phyloP scores from a whole-genome alignment of 495 filamentous ascomycete species.

The Penicillium dipodomyicola region DNA sequence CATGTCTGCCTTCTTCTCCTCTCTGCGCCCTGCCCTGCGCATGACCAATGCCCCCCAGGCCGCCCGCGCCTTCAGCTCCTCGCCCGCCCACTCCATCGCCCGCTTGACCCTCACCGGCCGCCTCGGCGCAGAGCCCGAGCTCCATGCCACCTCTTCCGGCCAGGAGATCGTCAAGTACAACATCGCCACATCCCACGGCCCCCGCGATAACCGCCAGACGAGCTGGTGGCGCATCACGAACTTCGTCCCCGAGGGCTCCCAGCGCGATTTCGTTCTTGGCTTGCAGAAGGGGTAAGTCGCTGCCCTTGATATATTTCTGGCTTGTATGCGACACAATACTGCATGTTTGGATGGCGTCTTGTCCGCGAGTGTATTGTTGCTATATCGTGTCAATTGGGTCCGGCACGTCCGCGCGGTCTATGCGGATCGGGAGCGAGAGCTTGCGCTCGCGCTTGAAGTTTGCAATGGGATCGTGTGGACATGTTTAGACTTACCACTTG shows the following conservation, averaged over 20 bases:
- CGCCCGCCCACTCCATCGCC: conserved; percentile 46
- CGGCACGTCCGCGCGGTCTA: background rate
- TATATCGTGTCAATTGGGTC: too few species aligned
- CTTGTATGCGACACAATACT: background rate
- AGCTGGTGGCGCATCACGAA: conserved; percentile 73
- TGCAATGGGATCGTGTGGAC: background rate
- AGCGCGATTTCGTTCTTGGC: conserved; percentile 61
- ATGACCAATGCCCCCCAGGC: conserved; percentile 37
- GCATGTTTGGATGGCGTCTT: background rate
- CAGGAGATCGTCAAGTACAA: conserved; percentile 66
- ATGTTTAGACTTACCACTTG: background rate
- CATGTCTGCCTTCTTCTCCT: conserved; percentile 52
- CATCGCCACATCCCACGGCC: conserved; percentile 58
- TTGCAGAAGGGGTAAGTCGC: conserved; percentile 76
- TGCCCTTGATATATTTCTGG: background rate
- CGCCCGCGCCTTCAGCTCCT: conserved; percentile 58
- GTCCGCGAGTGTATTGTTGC: background rate
- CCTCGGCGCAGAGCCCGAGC: conserved; percentile 68
- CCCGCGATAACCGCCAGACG: conserved; percentile 59
- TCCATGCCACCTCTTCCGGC: conserved; percentile 61
- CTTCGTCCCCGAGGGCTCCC: conserved; percentile 59
- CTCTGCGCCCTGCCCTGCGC: conserved; percentile 39
- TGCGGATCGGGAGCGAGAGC: background rate
- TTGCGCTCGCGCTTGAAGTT: background rate
- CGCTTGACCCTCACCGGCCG: conserved; percentile 73